phyloP scores from a whole-genome alignment of 176 grass and related monocot genomes.

The Rhipidocladum racemiflorum region DNA sequence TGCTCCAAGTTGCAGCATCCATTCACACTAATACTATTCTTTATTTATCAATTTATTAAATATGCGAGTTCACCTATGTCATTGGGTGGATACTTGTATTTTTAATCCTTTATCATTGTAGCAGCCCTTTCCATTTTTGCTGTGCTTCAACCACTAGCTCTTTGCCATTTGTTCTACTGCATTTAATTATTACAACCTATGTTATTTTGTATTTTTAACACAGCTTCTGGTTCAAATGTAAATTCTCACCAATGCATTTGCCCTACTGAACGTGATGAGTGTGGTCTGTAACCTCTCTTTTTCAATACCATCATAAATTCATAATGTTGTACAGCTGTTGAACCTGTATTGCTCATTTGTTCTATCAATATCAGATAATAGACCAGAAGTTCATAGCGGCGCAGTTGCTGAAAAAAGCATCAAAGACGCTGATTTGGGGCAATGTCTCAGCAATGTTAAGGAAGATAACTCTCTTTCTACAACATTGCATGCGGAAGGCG shows the following conservation, averaged over 20 bases:
- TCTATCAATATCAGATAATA: neutral
- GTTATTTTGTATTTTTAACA: slow-evolving; percentile 9
- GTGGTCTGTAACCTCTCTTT: neutral
- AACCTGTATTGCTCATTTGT: neutral
- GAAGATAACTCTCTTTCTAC: neutral
- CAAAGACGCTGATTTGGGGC: neutral
- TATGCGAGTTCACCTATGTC: neutral
- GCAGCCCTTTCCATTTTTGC: neutral
- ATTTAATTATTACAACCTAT: neutral
- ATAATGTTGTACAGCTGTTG: slow-evolving; percentile 8
- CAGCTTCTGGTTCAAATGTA: neutral
- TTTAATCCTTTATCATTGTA: neutral
- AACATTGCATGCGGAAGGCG: neutral
- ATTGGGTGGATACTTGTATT: neutral
- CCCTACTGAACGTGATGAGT: neutral
- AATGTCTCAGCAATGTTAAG: neutral
- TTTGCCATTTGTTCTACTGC: neutral
- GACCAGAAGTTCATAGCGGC: neutral
- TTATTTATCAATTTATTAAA: neutral
- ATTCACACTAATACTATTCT: neutral
- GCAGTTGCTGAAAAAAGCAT: slow-evolving; percentile 1
- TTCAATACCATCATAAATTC: neutral
- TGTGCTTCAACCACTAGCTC: neutral
- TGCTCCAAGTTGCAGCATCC: neutral
- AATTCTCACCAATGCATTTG: neutral